phyloP scores from a whole-genome alignment of 768 basidiomycete species.

The Boletus rufocinnamomeus region DNA sequence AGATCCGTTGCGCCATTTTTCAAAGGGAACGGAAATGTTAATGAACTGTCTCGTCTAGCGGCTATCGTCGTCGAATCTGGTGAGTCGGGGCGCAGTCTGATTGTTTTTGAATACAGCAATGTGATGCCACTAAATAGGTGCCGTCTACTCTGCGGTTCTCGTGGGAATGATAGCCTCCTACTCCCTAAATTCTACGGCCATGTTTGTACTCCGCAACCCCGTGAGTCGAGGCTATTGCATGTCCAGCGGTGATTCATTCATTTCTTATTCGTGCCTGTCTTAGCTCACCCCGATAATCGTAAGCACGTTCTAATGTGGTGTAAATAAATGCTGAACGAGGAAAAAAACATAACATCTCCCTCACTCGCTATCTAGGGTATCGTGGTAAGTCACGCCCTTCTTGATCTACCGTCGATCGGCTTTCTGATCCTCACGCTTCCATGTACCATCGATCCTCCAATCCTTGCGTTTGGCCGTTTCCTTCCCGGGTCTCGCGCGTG shows the following conservation, averaged over 20 bases:
- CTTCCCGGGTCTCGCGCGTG: constrained; percentile 10
- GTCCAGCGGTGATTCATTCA: background rate
- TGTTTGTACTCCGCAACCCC: background rate
- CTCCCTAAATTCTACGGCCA: background rate
- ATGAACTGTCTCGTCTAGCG: background rate
- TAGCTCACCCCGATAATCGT: background rate
- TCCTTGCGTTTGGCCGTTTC: constrained; percentile 11
- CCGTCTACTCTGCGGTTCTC: background rate
- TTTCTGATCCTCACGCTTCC: background rate
- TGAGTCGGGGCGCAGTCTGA: background rate
- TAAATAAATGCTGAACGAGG: background rate
- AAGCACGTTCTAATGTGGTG: background rate
- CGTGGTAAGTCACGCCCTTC: background rate
- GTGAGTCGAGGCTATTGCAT: background rate
- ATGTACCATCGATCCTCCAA: background rate
- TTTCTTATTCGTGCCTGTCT: background rate
- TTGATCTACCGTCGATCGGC: background rate
- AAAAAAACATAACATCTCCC: background rate
- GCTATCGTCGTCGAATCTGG: background rate
- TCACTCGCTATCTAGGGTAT: background rate
- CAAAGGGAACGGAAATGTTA: background rate
- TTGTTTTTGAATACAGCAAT: background rate
- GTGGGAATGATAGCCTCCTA: background rate
- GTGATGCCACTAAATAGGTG: background rate
- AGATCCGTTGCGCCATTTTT: background rate